These are phyloP conservation scores for Caloboletus firmus DNA, from an alignment of 1,284 basidiomycete species.

Conservation along the genomic window DNA sequence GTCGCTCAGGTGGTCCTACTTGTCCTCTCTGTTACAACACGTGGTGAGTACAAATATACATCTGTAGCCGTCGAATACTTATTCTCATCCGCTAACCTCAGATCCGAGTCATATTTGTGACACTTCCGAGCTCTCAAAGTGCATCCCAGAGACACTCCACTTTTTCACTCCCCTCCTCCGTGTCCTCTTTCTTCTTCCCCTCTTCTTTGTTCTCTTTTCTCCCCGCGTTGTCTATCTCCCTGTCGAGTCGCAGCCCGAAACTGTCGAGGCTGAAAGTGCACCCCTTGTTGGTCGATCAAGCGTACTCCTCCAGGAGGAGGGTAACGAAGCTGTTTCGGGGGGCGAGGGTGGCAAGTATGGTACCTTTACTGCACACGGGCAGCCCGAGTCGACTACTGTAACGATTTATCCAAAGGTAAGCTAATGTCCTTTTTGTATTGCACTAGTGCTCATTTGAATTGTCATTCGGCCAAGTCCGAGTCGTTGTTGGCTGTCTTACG, in stretches of 20 bases:
- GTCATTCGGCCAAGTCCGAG: constrained; percentile 7
- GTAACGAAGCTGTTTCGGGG: constrained; percentile 24
- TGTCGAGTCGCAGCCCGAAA: constrained; percentile 35
- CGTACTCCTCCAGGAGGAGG: constrained; percentile 28
- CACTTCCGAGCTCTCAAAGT: constrained; percentile 36
- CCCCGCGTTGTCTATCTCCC: constrained; percentile 63
- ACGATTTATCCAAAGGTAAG: constrained; percentile 15
- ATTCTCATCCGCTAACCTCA: not conserved
- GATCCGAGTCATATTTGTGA: constrained; percentile 29
- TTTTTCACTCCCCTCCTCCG: constrained; percentile 64
- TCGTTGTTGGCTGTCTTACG: constrained; percentile 21
- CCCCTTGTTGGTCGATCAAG: constrained; percentile 32
- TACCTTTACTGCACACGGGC: constrained; percentile 44
- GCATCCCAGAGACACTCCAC: constrained; percentile 53
- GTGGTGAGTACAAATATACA: constrained; percentile 41
- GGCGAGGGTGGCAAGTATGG: constrained; percentile 60
- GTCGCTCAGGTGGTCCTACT: constrained; percentile 57
- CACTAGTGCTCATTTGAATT: not conserved
- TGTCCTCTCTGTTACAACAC: constrained; percentile 44
- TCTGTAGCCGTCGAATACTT: not conserved
- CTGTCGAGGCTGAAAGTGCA: constrained; percentile 22
- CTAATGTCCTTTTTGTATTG: not conserved
- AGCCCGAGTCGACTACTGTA: not conserved
- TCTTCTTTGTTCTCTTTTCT: constrained; percentile 55
- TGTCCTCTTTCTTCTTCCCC: constrained; percentile 57